Base-by-base conservation (phyloP, 1,139 yeast species). In the Candida smagusa region DNA sequence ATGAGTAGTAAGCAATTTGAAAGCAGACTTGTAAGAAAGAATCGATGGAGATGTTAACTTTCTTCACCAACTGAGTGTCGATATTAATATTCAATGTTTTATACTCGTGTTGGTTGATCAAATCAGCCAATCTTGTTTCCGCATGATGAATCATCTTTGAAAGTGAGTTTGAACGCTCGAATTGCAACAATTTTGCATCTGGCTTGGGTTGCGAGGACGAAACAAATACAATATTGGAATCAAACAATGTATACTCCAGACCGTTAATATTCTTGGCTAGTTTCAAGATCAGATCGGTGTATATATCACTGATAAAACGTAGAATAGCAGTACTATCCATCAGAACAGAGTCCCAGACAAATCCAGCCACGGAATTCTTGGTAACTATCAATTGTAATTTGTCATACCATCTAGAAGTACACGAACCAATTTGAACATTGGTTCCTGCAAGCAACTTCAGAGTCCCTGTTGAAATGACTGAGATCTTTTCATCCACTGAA, bases 371-470 rank as follows among this genome's bases (percentile, higher is more conserved):
- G 0, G 88, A 74, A 54, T 83, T 84, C 36, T 70, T 68, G 1
- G 90, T 81, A 8, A 84, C 79, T 25, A 84, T 71, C 31, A 84
- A 54, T 54, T 84, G 90, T 37, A 84, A 60, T 54, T 84, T 84
- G 56, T 84, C 94, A 53, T 82, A 84, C 86, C 90, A 84, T 50
- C 94, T 68, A 9, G 85, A 81, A 12, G 83, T 78, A 63, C 92
- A 84, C 2, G 88, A 77, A 12, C 94, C 94, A 9, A 72, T 63
- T 58, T 84, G 92, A 36, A 79, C 66, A 45, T 84, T 85, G 23
- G 72, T 63, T 16, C 65, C 65, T 2, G 65, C 61, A 33, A 77
- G 72, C 40, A 83, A 71, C 27, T 61, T 60, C 1, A 84, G 72
- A 3, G 84, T 73, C 21, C 94, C 94, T 53, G 82, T 84, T 24